A percentile compares a stretch with the other conserved stretches of the same genome.
These are phyloP conservation scores for Corymbia calophylla DNA, from an alignment of 441 rosid genomes.

Conservation along the genomic window DNA sequence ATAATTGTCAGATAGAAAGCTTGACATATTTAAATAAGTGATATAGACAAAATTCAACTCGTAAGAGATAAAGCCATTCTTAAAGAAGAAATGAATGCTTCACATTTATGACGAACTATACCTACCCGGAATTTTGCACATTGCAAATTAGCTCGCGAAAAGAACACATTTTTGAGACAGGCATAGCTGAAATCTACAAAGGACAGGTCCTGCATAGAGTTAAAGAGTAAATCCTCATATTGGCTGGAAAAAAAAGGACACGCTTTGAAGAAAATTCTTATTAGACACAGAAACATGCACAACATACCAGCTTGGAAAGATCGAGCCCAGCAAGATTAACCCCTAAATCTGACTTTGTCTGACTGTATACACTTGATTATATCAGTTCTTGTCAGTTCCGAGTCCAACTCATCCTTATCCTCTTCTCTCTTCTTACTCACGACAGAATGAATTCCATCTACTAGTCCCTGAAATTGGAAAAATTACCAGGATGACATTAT, in stretches of 20 bases:
- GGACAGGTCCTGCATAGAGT: conserved; percentile 68
- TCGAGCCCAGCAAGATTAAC: conserved; percentile 85
- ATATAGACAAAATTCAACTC: background rate
- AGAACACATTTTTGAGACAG: conserved; percentile 74
- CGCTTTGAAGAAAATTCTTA: background rate
- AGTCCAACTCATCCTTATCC: conserved; percentile 44
- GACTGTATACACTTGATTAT: conserved; percentile 88
- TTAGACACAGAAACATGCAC: conserved; percentile 4
- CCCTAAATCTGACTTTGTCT: conserved; percentile 63
- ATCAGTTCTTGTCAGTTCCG: conserved; percentile 73
- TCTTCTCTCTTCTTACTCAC: conserved; percentile 46
- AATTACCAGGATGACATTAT: background rate
- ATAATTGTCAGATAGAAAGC: conserved; percentile 41
- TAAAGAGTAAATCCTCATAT: background rate
- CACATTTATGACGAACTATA: background rate
- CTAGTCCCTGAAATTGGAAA: conserved; percentile 50
- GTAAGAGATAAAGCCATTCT: background rate
- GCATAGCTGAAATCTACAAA: conserved; percentile 88
- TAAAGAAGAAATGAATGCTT: background rate
- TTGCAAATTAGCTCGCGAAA: conserved; percentile 90
- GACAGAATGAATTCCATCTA: conserved; percentile 40
- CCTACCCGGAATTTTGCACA: conserved; percentile 81
- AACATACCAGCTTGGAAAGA: conserved; percentile 84
- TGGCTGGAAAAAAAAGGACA: background rate
- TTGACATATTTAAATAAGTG: background rate